A percentile compares a stretch with the other conserved stretches of the same genome.
phyloP scores from a whole-genome alignment of 2,329 filamentous ascomycete genomes.

The Dryadomyces sulphureus region DNA sequence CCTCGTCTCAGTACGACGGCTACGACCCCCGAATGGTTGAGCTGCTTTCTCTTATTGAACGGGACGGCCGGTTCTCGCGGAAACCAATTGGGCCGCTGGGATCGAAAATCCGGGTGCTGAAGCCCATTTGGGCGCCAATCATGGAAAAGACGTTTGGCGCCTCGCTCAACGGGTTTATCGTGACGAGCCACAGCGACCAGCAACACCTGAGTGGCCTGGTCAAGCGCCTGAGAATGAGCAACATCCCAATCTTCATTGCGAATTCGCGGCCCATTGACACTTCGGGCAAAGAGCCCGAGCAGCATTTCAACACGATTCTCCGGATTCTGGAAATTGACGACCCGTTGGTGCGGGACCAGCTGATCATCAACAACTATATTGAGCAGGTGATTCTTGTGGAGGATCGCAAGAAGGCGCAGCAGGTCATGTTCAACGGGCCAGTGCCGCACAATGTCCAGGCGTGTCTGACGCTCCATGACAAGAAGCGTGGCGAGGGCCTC shows the following conservation, averaged over 20 bases:
- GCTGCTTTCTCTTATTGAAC: constrained; percentile 53
- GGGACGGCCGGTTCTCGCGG: constrained; percentile 52
- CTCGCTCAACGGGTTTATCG: constrained; percentile 62
- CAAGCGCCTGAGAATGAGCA: constrained; percentile 32
- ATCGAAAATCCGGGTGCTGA: constrained; percentile 56
- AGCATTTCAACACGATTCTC: constrained; percentile 60
- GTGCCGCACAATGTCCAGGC: constrained; percentile 56
- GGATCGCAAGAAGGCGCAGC: constrained; percentile 48
- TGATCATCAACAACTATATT: constrained; percentile 70
- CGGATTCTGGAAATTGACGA: constrained; percentile 72
- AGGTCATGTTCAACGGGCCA: constrained; percentile 49
- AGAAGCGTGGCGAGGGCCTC: constrained; percentile 41
- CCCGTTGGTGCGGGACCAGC: constrained; percentile 58
- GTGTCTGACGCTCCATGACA: constrained; percentile 56
- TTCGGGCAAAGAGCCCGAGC: constrained; percentile 57
- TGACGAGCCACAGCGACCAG: constrained; percentile 63
- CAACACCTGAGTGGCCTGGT: constrained; percentile 52
- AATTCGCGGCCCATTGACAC: constrained; percentile 40
- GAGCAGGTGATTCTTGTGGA: constrained; percentile 74
- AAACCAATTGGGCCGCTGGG: constrained; percentile 78
- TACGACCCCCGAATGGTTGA: constrained; percentile 49
- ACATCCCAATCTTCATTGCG: constrained; percentile 49
- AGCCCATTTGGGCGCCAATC: constrained; percentile 71
- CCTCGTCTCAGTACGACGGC: constrained; percentile 31
- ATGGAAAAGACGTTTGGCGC: constrained; percentile 65